These are phyloP conservation scores for Epichloe baconii DNA, from an alignment of 2,329 filamentous ascomycete species.

Conservation along the genomic window DNA sequence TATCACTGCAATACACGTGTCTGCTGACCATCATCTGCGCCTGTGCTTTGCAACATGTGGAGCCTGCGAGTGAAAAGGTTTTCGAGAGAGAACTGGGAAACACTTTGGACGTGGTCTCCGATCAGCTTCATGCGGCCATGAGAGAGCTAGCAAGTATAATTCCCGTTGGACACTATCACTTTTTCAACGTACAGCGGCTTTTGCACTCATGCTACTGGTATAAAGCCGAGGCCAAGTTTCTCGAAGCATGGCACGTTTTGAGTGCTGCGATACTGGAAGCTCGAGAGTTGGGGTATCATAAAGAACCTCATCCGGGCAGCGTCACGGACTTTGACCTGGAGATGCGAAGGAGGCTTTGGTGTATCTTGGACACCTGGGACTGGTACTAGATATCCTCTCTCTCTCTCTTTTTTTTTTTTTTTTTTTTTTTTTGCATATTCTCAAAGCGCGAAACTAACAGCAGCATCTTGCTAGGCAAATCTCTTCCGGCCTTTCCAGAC, in stretches of 20 bases:
- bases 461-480: conserved; percentile 17
- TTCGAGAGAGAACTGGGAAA: conserved; percentile 12
- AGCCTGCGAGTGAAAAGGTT: conserved; percentile 9
- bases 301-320: conserved; percentile 8
- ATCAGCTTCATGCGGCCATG: conserved; percentile 13
- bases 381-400: conserved; percentile 13
- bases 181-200: conserved; percentile 16
- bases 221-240: conserved; percentile 19
- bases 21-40: conserved; percentile 18
- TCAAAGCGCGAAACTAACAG: neutral
- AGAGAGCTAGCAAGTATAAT: conserved; percentile 15
- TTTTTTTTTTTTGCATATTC: neutral
- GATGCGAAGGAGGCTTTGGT: conserved; percentile 20
- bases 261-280: conserved; percentile 19
- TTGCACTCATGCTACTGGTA: conserved; percentile 21
- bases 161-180: conserved; percentile 16
- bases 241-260: conserved; percentile 19
- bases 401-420: too few species aligned
- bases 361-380: conserved; percentile 21
- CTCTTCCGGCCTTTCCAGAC: conserved; percentile 18
- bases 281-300: conserved; percentile 16
- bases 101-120: conserved; percentile 11
- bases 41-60: conserved; percentile 17
- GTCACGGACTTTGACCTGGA: conserved; percentile 18
- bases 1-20: conserved; percentile 17